phyloP scores from a whole-genome alignment of 2,329 filamentous ascomycete genomes.

The Penicillium polonicum region DNA sequence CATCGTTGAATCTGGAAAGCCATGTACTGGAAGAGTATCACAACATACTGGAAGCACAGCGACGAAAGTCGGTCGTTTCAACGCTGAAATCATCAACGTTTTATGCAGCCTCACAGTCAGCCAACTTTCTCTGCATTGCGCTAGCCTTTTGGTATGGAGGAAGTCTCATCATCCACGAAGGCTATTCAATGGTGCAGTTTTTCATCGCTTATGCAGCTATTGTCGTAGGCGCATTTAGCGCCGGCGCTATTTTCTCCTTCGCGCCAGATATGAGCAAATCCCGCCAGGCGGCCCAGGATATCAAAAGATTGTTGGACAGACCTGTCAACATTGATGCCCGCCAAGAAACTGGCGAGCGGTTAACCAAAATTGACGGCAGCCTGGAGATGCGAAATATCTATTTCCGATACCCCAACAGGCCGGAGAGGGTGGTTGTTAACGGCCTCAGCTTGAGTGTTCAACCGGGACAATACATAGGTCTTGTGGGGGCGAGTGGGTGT shows the following conservation, averaged over 20 bases:
- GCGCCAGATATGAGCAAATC: slow-evolving; percentile 26
- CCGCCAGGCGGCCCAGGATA: slow-evolving; percentile 42
- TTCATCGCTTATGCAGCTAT: slow-evolving; percentile 48
- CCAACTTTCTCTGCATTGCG: slow-evolving; percentile 20
- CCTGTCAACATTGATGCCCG: slow-evolving; percentile 34
- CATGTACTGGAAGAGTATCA: slow-evolving; percentile 76
- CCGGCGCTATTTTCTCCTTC: slow-evolving; percentile 32
- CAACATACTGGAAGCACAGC: slow-evolving; percentile 63
- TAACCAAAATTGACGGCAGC: slow-evolving; percentile 56
- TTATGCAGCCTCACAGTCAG: slow-evolving; percentile 29
- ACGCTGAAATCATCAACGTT: slow-evolving; percentile 27
- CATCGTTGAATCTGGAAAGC: slow-evolving; percentile 78
- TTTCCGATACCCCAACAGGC: slow-evolving; percentile 29
- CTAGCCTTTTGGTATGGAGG: slow-evolving; percentile 66
- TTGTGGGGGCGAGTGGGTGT: slow-evolving; percentile 88
- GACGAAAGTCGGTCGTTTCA: slow-evolving; percentile 66
- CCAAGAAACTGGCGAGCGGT: not conserved
- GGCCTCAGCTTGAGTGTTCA: slow-evolving; percentile 27
- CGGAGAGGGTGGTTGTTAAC: slow-evolving; percentile 14
- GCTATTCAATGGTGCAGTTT: slow-evolving; percentile 42
- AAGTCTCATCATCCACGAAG: slow-evolving; percentile 51
- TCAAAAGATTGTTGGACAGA: slow-evolving; percentile 42
- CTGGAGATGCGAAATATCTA: slow-evolving; percentile 48
- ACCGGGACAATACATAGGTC: slow-evolving; percentile 56
- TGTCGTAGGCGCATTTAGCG: slow-evolving; percentile 35